Evolutionary conservation across 2,329 filamentous ascomycete species (phyloP), one percentile per base, ranked within the genome.

Genomic region (Xylaria hypoxylon): DNA sequence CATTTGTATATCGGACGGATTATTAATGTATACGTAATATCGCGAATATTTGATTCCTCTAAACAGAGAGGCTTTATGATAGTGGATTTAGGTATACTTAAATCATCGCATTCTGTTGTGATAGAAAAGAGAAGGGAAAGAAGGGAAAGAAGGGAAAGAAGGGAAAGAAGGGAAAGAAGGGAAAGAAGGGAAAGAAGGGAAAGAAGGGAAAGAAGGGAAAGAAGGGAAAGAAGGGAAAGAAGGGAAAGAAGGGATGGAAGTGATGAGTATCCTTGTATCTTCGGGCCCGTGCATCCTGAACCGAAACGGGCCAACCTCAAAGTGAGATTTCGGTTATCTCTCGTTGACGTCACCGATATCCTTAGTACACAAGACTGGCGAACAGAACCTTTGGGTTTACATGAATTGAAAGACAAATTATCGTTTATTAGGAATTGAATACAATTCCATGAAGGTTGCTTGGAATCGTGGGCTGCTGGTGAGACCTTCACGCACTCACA

Each of bases 281-380:
- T 3, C 11, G 26, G 48, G 59, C 24, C 31, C 57, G 57, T 51
- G 45, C 45, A 17, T 28, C 17, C n/a, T 6, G 26, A 28, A 4
- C 24, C 31, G 19, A 42, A 50, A 13, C 7, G n/a, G 13, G 26
- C 10, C 42, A 38, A 38, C 56, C 26, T 28, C 13, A 3, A 17
- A 45, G n/a, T 45, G 38, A 45, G 26, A 58, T 58, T 38, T 50
- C 44, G 28, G 22, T 11, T 24, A 13, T 19, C 40, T 38, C 10
- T 53, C 22, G 26, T 38, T 56, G 59, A 62, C 59, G 51, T 62
- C 59, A 62, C 59, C 28, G 38, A 56, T 31, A 40, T 19, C 24
- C 5, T 40, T 26, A 40, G 5, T 15, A 31, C n/a, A 45, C 59
- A 19, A 35, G n/a, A 24, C 19, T 52, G 15, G 2, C 15, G 15